Evolutionary conservation across 352 stramenopile species (phyloP), one percentile per base, ranked within the genome.

Genomic region (Phytophthora meadii): DNA sequence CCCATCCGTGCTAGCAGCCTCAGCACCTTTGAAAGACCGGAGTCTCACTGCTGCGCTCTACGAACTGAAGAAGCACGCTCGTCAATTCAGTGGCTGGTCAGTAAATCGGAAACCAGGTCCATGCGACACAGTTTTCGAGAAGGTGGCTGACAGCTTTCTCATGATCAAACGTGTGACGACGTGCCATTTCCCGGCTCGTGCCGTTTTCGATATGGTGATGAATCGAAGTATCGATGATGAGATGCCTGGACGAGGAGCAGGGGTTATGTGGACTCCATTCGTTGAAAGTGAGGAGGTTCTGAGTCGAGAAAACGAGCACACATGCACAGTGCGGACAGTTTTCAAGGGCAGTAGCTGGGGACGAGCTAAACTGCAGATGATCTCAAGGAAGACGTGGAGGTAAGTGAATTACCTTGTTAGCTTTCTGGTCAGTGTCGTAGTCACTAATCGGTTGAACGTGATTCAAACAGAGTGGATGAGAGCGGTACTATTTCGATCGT

Each of bases 181-280:
- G 32, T 87, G 84, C 41, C 57, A 72, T 11, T 94, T 90, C 47
- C 85, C 85, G 40, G 80, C 85, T 28, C 81, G 85, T 11, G 83
- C 85, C 0, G 60, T 92, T 27, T 94, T 91, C 52, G 85, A 92
- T 54, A 81, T 89, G 70, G 75, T 91, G 30, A 82, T 82, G 19
- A 87, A 79, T 40, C 68, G 65, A 44, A 74, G 61, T 46, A 55
- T 60, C 46, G 65, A 64, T 34, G 47, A 61, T 9, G 61, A 74
- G 30, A 49, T 58, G 28, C 41, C 41, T 4, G 47, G 59, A 5
- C 36, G 17, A 14, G 63, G 63, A 40, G 55, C 58, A 22, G 63
- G 55, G 5, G 30, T 70, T 9, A 46, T 52, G 3, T 79, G 68
- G 73, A 70, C 85, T 59, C 77, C 77, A 0, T 63, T 80, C 25